These are phyloP conservation scores for Neurospora sp. DNA, from an alignment of 495 filamentous ascomycete genomes.

Conservation along the genomic window DNA sequence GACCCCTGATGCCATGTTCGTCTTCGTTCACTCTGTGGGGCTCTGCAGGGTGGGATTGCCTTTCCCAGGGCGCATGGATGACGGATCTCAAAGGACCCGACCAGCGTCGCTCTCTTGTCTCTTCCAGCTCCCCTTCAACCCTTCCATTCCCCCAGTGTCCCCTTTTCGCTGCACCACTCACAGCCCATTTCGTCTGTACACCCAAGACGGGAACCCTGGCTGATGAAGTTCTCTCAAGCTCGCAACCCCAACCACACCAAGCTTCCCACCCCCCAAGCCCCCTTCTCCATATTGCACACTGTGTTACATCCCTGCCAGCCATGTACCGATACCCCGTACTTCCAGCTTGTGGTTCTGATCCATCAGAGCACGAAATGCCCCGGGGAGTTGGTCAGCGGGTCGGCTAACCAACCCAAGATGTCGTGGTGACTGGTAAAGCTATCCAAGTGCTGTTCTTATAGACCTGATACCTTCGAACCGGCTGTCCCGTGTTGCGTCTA, in stretches of 20 bases:
- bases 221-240: neutral
- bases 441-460: neutral
- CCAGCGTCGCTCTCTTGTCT: neutral
- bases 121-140: neutral
- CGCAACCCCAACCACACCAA: slow-evolving; percentile 1
- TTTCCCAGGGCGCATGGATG: slow-evolving; percentile 1
- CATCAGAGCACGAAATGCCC: slow-evolving; percentile 10
- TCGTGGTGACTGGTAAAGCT: neutral
- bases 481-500: neutral
- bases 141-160: neutral
- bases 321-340: neutral
- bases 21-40: slow-evolving; percentile 6
- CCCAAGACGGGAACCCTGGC: neutral
- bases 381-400: slow-evolving; percentile 12
- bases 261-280: neutral
- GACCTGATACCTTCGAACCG: neutral
- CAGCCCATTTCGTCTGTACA: slow-evolving; percentile 2
- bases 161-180: slow-evolving; percentile 3
- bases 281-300: neutral
- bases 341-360: neutral
- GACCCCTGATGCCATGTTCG: slow-evolving; percentile 12
- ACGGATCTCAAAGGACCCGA: neutral
- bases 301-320: neutral
- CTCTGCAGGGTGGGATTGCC: slow-evolving; percentile 16
- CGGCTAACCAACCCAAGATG: slow-evolving; percentile 1